phyloP scores from a whole-genome alignment of 176 grass and related monocot species.

The Canna indica region DNA sequence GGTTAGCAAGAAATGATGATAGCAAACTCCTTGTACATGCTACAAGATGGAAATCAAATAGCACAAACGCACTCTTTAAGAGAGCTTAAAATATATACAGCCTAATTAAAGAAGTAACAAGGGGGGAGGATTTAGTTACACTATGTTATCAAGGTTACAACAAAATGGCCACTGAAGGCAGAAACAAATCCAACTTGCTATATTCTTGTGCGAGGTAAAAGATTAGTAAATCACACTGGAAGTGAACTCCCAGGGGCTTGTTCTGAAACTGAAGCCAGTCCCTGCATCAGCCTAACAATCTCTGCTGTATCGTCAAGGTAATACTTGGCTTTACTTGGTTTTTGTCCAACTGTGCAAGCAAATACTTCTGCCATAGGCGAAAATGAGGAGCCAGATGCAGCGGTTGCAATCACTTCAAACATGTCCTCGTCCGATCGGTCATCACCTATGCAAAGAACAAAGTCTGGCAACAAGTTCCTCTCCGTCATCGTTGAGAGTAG shows the following conservation, averaged over 20 bases:
- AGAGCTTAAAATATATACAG: constrained; percentile 2
- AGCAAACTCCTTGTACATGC: not conserved
- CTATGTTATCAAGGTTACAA: constrained; percentile 1
- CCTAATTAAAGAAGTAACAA: not conserved
- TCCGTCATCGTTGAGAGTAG: constrained; percentile 45
- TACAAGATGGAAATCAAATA: not conserved
- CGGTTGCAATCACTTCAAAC: constrained; percentile 77
- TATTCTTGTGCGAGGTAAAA: not conserved
- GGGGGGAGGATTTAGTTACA: not conserved
- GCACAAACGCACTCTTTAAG: not conserved
- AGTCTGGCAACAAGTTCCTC: constrained; percentile 39
- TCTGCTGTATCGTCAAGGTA: constrained; percentile 72
- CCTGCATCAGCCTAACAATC: constrained; percentile 63
- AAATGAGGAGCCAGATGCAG: constrained; percentile 24
- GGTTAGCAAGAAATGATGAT: not conserved
- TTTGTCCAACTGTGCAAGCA: constrained; percentile 80
- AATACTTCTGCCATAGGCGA: constrained; percentile 48
- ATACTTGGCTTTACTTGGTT: constrained; percentile 95
- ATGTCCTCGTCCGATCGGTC: constrained; percentile 91
- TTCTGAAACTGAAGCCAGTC: constrained; percentile 64
- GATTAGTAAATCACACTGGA: not conserved
- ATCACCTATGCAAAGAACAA: constrained; percentile 76
- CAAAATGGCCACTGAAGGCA: not conserved
- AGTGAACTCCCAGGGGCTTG: not conserved
- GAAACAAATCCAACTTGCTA: not conserved